Conservation (phyloP, 2,329 filamentous ascomycete species). For the Xylariomycetidae sp. region DNA sequence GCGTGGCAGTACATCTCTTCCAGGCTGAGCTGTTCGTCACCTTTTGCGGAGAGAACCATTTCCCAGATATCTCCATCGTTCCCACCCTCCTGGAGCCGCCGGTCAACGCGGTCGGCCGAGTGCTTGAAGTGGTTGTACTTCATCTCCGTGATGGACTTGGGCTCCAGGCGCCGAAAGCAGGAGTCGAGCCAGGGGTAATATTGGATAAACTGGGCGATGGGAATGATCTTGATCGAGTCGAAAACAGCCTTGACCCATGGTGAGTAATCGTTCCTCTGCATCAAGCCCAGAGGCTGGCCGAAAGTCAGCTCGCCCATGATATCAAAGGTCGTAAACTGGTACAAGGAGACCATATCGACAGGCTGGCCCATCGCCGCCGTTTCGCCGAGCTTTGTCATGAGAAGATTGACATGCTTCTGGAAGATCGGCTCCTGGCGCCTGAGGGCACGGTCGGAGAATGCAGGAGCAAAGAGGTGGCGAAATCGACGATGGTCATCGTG, state of each 20-base stretch:
- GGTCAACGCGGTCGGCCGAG: too few relatives aligned
- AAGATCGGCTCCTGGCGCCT: slow-evolving; percentile 11
- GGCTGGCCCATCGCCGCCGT: not conserved
- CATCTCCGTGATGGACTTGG: too few relatives aligned
- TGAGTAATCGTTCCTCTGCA: slow-evolving; percentile 10
- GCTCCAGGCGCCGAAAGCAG: too few relatives aligned
- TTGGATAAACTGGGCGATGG: too few relatives aligned
- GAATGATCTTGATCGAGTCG: slow-evolving; percentile 6
- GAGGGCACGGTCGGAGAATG: slow-evolving; percentile 11
- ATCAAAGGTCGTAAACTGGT: slow-evolving; percentile 16
- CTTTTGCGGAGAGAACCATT: not conserved
- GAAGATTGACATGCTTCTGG: slow-evolving; percentile 1
- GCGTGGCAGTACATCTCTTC: slow-evolving; percentile 15
- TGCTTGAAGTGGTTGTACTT: too few relatives aligned
- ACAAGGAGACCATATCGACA: slow-evolving; percentile 6
- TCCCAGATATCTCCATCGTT: slow-evolving; percentile 4
- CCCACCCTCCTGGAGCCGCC: too few relatives aligned
- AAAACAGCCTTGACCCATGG: slow-evolving; percentile 13
- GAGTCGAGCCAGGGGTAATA: too few relatives aligned
- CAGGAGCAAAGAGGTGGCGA: slow-evolving; percentile 8
- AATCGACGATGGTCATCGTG: slow-evolving; percentile 7
- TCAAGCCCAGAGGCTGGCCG: slow-evolving; percentile 13
- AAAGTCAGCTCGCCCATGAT: slow-evolving; percentile 17
- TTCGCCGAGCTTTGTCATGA: slow-evolving; percentile 4
- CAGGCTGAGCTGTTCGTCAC: slow-evolving; percentile 1